Evolutionary conservation across 257 asterid genomes (phyloP).

Genomic region (Craterostigma plantagineum): DNA sequence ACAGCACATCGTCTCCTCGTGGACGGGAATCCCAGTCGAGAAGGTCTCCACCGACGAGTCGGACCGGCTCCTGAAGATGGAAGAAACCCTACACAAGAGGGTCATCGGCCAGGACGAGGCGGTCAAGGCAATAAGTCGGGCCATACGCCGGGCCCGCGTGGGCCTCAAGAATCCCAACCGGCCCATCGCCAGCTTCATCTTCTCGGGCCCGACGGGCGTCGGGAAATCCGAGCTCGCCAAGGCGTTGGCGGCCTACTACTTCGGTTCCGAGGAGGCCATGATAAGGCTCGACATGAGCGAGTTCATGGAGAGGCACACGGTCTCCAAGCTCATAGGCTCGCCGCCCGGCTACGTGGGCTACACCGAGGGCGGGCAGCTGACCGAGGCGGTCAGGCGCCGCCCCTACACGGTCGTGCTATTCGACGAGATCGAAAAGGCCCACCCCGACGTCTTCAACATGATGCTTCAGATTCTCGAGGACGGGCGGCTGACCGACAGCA

Average conservation of each 20-base stretch:
- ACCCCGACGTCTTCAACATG: constrained; percentile 61
- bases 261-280: constrained; percentile 78
- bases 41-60: constrained; percentile 88
- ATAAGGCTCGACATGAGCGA: constrained; percentile 87
- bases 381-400: constrained; percentile 63
- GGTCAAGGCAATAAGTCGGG: constrained; percentile 55
- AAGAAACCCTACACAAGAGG: constrained; percentile 68
- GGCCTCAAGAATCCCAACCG: too few species aligned
- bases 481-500: constrained; percentile 71
- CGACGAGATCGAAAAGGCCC: constrained; percentile 82
- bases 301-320: constrained; percentile 83
- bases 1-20: constrained; percentile 83
- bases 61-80: constrained; percentile 91
- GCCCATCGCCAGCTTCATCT: constrained; percentile 70
- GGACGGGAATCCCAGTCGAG: constrained; percentile 98
- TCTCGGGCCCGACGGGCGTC: constrained; percentile 88
- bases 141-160: constrained; percentile 52
- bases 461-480: constrained; percentile 85
- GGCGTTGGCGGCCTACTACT: constrained; percentile 60
- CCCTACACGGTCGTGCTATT: constrained; percentile 64
- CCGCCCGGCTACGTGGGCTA: constrained; percentile 87
- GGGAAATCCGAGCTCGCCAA: constrained; percentile 83
- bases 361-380: constrained; percentile 67
- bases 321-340: constrained; percentile 64
- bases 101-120: constrained; percentile 87